Base-by-base conservation (phyloP, 306 rosid genomes). In the Glycine tomentella region DNA sequence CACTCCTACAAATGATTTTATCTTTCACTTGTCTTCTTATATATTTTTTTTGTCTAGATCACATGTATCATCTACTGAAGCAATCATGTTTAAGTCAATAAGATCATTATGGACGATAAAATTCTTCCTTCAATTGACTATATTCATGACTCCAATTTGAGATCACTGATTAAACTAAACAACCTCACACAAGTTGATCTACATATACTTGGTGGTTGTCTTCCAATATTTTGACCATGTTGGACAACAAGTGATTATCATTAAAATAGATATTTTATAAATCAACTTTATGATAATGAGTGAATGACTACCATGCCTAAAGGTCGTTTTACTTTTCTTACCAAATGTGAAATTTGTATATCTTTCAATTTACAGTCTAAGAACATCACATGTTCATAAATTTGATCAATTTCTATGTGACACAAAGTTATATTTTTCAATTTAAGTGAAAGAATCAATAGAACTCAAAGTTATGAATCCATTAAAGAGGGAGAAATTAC, bases 221-320 rank as follows among this genome's bases (percentile, higher is more conserved):
- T 45, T 68, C 16, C 42, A 45, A 3, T 45, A 14, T 50, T 31
- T 13, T 50, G 7, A 71, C 33, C 7, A 13, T 51, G 34, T 36
- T 14, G 77, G 34, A 53, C 9, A 72, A 9, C 62, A 12, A 72
- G 8, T 38, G 38, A 42, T 56, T 3, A 56, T 74, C 52, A 40
- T 44, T 16, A 36, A 71, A 70, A 15, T 56, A 74, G 53, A 74
- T 38, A n/a, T 73, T 56, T 63, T 68, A 74, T 46, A 40, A 57
- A 74, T 74, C 45, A 11, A 57, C 40, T 58, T 74, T 38, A 16
- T 40, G 42, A 74, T 56, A 11, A 16, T 16, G 40, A 15, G 1
- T 10, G 0, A 2, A 7, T 56, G 20, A 15, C 46, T 63, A 53
- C 10, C 50, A 2, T 34, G 9, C 74, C 2, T 11, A 4, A 34